Evolutionary conservation across 768 basidiomycete species (phyloP), one percentile per base, ranked within the genome.

Genomic region (Chalciporus pseudorubinellus): DNA sequence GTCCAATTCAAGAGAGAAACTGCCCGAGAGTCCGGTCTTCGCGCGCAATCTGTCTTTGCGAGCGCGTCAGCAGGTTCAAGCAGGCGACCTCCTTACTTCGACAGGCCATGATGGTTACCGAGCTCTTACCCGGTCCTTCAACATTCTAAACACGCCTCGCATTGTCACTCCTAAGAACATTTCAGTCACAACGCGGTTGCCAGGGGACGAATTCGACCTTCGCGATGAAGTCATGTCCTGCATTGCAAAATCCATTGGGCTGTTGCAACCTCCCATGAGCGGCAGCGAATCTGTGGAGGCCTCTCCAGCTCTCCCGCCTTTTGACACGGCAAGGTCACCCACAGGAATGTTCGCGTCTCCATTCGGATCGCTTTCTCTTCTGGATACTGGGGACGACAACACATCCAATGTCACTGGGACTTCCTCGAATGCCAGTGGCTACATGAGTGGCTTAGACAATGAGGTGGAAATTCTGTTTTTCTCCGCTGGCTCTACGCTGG

Each of bases 391-490:
- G 10, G 87, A 90, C 59, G 89, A 90, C 61, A 68, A 58, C n/a
- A 65, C 69, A 5, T 87, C 86, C 12, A 89, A 81, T 50, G 73
- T 81, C 51, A 85, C 87, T 0, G 83, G 78, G 26, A 77, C 72
- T 38, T 84, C 85, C 14, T 72, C 75, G 16, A 80, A 72, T 19
- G 64, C 69, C 21, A 80, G 76, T 28, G 62, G 68, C 18, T 83
- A 87, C 58, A 78, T 92, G 73, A 85, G 78, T 59, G 95, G 93
- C 18, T 73, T 99, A 13, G 94, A 97, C 63, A 98, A 98, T 50
- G 92, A 97, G 65, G 91, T 98, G 1, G 97, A 99, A 68, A 95
- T 99, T 46, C 67, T 98, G 28, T 98, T 87, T 68, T 98, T 92
- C 71, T 78, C 89, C 38, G 86, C 90, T 45, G 97, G 95, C 1